phyloP scores from a whole-genome alignment of 306 rosid genomes.

The Vicia faba region DNA sequence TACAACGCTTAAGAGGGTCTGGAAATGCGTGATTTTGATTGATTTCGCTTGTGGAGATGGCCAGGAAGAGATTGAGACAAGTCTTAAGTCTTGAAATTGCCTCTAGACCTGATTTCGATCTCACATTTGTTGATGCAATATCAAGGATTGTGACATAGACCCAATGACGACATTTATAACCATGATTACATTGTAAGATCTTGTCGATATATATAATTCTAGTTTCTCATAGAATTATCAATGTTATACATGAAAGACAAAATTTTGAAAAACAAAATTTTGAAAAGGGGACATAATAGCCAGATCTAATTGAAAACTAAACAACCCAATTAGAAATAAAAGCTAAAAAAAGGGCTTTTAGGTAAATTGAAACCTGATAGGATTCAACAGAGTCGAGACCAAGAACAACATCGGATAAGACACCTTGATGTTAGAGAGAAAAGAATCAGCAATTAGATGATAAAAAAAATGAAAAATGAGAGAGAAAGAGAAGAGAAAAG shows the following conservation, averaged over 20 bases:
- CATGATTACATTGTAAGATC: not conserved
- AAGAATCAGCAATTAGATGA: not conserved
- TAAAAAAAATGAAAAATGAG: not conserved
- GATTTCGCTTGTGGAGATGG: no score
- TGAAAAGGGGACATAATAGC: conserved; percentile 17
- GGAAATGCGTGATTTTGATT: no score
- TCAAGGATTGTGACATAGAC: not conserved
- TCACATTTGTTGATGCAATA: not conserved
- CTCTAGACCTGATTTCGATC: no score
- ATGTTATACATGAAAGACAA: not conserved
- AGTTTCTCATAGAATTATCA: not conserved
- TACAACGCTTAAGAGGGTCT: no score
- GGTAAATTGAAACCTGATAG: conserved; percentile 55
- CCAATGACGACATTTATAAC: not conserved
- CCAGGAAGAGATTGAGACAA: no score
- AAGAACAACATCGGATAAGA: conserved; percentile 84
- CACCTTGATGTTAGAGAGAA: conserved; percentile 52
- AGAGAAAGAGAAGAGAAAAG: not conserved
- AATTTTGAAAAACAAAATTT: no score
- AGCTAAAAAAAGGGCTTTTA: no score
- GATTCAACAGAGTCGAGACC: conserved; percentile 89
- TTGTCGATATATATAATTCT: not conserved
- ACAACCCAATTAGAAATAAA: conserved; percentile 9
- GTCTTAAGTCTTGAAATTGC: no score
- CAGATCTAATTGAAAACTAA: conserved; percentile 25